Evolutionary conservation across 768 basidiomycete species (phyloP).

Genomic region (Clathrus columnatus): DNA sequence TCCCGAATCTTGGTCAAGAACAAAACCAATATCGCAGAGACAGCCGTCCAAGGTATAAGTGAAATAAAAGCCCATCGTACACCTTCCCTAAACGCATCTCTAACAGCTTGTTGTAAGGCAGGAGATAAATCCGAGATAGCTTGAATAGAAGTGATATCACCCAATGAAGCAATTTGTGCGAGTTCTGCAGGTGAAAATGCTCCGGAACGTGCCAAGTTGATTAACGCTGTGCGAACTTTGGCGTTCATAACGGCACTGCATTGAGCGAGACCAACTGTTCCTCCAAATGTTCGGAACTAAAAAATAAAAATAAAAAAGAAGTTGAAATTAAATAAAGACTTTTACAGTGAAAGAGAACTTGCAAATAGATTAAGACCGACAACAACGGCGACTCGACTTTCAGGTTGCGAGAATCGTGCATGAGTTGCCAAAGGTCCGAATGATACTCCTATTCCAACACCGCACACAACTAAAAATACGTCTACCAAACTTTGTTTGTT

Average conservation of each 20-base stretch:
- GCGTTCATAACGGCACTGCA: constrained; percentile 39
- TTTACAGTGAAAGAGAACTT: constrained; percentile 16
- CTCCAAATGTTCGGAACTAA: constrained; percentile 42
- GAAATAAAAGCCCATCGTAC: constrained; percentile 38
- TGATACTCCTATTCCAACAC: constrained; percentile 35
- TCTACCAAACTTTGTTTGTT: constrained; percentile 21
- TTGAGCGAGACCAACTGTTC: constrained; percentile 45
- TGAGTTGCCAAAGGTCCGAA: constrained; percentile 34
- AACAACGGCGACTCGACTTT: constrained; percentile 32
- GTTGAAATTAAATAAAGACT: background rate
- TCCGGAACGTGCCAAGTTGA: constrained; percentile 19
- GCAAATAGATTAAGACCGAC: constrained; percentile 39
- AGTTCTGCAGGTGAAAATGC: constrained; percentile 24
- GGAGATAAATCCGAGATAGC: constrained; percentile 30
- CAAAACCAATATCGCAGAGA: constrained; percentile 27
- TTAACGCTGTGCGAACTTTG: constrained; percentile 31
- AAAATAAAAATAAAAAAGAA: background rate
- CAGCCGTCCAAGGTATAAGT: constrained; percentile 38
- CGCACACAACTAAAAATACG: constrained; percentile 38
- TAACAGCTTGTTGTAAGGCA: constrained; percentile 26
- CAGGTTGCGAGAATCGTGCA: constrained; percentile 36
- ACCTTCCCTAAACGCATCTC: constrained; percentile 34
- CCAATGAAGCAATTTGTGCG: constrained; percentile 17
- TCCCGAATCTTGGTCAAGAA: constrained; percentile 33
- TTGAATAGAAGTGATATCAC: constrained; percentile 27